A percentile compares a stretch with the other conserved stretches of the same genome.
phyloP scores from a whole-genome alignment of 2,329 filamentous ascomycete genomes.

The Penicillium italicum region DNA sequence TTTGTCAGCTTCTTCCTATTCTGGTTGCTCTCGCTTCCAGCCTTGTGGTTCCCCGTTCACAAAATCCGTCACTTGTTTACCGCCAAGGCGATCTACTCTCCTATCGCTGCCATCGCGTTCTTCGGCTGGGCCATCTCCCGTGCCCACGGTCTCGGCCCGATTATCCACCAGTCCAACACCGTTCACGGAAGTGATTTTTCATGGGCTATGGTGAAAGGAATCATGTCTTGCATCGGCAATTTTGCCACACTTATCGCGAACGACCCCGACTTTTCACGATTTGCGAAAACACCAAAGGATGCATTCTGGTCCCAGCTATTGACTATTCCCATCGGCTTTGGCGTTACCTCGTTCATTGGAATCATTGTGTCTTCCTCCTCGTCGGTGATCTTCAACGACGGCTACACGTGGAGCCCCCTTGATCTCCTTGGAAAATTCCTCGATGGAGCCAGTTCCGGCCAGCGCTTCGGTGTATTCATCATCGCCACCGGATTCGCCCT shows the following conservation, averaged over 20 bases:
- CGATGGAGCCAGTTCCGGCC: conserved; percentile 62
- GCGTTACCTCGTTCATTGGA: conserved; percentile 78
- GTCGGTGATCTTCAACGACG: conserved; percentile 56
- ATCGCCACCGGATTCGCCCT: conserved; percentile 69
- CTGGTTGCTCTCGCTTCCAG: conserved; percentile 74
- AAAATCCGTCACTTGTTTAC: conserved; percentile 87
- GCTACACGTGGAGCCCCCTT: conserved; percentile 71
- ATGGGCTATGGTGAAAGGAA: conserved; percentile 78
- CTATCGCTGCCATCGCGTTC: conserved; percentile 76
- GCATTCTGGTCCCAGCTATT: conserved; percentile 77
- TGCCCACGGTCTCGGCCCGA: conserved; percentile 78
- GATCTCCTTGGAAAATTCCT: conserved; percentile 64
- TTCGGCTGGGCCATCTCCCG: conserved; percentile 82
- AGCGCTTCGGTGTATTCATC: conserved; percentile 72
- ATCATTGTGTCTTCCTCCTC: conserved; percentile 72
- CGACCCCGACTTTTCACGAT: conserved; percentile 80
- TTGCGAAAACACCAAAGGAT: conserved; percentile 70
- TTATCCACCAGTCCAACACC: conserved; percentile 65
- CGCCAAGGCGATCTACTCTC: conserved; percentile 81
- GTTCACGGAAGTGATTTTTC: conserved; percentile 65
- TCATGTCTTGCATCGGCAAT: conserved; percentile 88
- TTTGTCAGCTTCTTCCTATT: conserved; percentile 85
- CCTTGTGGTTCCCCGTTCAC: conserved; percentile 86
- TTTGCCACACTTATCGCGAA: conserved; percentile 81
- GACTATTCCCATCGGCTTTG: conserved; percentile 68